Conservation (phyloP, 2,329 filamentous ascomycete genomes). For the Clarireedia homoeocarpa region DNA sequence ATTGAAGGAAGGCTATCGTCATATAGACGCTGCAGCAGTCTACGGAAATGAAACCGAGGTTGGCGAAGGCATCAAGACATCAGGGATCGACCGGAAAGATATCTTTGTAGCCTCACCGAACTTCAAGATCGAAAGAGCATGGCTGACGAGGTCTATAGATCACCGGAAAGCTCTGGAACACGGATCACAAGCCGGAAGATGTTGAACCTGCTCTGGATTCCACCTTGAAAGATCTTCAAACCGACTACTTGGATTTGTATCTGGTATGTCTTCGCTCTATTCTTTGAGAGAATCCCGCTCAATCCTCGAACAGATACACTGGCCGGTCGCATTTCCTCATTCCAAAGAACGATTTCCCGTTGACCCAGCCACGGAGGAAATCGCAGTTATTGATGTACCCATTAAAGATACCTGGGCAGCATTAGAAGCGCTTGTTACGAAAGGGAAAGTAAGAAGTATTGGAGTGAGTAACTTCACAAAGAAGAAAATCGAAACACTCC, state of each 20-base stretch:
- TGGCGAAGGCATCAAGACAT: slow-evolving; percentile 62
- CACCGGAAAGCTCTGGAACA: slow-evolving; percentile 63
- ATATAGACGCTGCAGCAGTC: slow-evolving; percentile 56
- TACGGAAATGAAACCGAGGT: slow-evolving; percentile 81
- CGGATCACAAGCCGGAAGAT: slow-evolving; percentile 64
- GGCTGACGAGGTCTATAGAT: slow-evolving; percentile 38
- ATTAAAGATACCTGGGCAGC: slow-evolving; percentile 32
- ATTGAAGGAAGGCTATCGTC: slow-evolving; percentile 41
- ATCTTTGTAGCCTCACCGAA: slow-evolving; percentile 38
- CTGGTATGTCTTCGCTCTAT: slow-evolving; percentile 32
- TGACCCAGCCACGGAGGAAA: slow-evolving; percentile 13
- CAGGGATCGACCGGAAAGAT: slow-evolving; percentile 56
- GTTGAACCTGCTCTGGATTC: slow-evolving; percentile 60
- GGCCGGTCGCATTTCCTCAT: slow-evolving; percentile 52
- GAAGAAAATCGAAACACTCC: slow-evolving; percentile 35
- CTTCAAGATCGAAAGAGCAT: neutral
- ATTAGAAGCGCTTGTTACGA: slow-evolving; percentile 34
- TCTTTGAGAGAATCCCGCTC: neutral
- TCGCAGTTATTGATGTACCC: slow-evolving; percentile 16
- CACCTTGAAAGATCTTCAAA: slow-evolving; percentile 63
- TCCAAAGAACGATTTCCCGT: slow-evolving; percentile 14
- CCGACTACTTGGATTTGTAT: slow-evolving; percentile 76
- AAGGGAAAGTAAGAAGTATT: slow-evolving; percentile 37
- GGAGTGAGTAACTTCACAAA: slow-evolving; percentile 46
- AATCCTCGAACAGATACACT: slow-evolving; percentile 50